Base-by-base conservation (phyloP, 495 filamentous ascomycete species). In the Xylaria scruposa region DNA sequence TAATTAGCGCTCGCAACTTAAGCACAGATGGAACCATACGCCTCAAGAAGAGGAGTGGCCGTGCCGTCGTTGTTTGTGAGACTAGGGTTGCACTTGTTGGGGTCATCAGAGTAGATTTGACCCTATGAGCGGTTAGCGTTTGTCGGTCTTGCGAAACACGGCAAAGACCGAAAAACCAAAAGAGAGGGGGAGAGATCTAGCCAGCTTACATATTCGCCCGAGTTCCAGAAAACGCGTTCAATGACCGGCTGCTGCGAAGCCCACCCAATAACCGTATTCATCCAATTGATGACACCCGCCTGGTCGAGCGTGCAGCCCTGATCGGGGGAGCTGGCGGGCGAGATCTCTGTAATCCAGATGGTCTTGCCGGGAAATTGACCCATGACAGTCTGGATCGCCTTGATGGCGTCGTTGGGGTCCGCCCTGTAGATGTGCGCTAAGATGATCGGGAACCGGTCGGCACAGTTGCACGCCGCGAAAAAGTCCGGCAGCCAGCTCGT, bases 141-240 rank as follows among this genome's bases (percentile, higher is more conserved):
- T 19, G 47, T 21, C n/a, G 21, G 47, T 51, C 47, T 21, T 9
- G n/a, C 47, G 47, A 21, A 6, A 51, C 47, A 51, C 8, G n/a
- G 47, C 47, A 51, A 51, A 51, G 47, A 49, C 46, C 19, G 19
- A 19, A 4, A 6, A 19, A 21, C 4, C 3, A 6, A 51, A 51
- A 51, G n/a, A 51, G 17, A 51, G 2, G 8, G 47, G 24, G 47
- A 21, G 47, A 21, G n/a, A 21, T 21, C 6, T 51, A 4, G 47
- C 47, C 47, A 9, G 17, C 47, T 51, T 51, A 51, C 47, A 10
- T 24, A 51, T 51, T 51, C 47, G 47, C 47, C 47, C n/a, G n/a
- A 24, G 47, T 51, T 51, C 47, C 47, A 51, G 47, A 51, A 51
- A 51, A 51, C 47, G 47, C 47, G 47, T 19, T 51, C 47, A n/a